Evolutionary conservation across 148 eudicot genomes (phyloP), one percentile per base, ranked within the genome.

Genomic region (Gaultheria prostrata): DNA sequence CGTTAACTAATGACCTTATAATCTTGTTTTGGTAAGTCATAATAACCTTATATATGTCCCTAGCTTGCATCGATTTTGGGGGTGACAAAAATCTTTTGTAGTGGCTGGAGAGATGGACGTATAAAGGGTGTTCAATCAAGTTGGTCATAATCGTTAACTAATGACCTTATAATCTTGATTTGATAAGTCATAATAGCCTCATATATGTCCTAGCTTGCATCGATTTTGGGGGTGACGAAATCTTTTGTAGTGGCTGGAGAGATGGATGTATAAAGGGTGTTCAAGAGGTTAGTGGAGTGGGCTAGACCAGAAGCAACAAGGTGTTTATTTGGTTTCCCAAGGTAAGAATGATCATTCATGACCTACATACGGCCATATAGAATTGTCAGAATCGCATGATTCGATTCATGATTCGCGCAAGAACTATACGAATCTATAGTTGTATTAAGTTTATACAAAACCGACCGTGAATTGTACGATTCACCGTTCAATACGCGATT

Each of bases 91-190:
- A 61, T 59, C 26, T n/a, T 61, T n/a, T 61, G 67, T n/a, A 61
- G 28, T 8, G 11, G 11, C 50, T 48, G 11, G 50, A 61, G 28
- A 61, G 67, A 61, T 61, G 24, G 67, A 61, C 3, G 1, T 21
- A n/a, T 61, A 61, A 61, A 61, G 28, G 67, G 67, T 61, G 67
- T 61, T 61, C 28, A n/a, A n/a, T n/a, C n/a, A n/a, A n/a, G n/a
- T n/a, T n/a, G n/a, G n/a, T n/a, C n/a, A n/a, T n/a, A n/a, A n/a
- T n/a, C n/a, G n/a, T n/a, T n/a, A n/a, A n/a, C n/a, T n/a, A n/a
- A n/a, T n/a, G n/a, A n/a, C n/a, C n/a, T n/a, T n/a, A n/a, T n/a
- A n/a, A n/a, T n/a, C n/a, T n/a, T n/a, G n/a, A n/a, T n/a, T n/a
- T n/a, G n/a, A n/a, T n/a, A n/a, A n/a, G n/a, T n/a, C n/a, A n/a